Conservation (phyloP, 768 basidiomycete genomes). For the Mycena vitilis region DNA sequence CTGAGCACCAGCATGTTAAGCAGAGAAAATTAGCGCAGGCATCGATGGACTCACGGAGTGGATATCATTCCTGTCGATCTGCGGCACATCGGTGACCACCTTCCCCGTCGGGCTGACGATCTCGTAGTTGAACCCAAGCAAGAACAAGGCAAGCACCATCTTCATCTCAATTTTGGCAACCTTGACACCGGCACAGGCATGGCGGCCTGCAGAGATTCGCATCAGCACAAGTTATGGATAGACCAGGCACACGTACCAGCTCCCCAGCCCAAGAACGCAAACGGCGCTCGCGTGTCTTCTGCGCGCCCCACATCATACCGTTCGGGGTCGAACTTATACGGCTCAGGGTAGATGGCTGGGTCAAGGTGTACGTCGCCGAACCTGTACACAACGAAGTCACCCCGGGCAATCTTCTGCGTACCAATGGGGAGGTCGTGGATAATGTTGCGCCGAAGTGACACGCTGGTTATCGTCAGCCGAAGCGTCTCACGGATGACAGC, state of each 20-base stretch:
- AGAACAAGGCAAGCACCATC: slow-evolving; percentile 5
- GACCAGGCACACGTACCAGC: neutral
- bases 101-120: neutral
- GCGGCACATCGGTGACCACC: neutral
- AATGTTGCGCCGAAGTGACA: slow-evolving; percentile 31
- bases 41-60: neutral
- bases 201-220: neutral
- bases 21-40: too few relatives aligned
- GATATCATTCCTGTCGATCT: slow-evolving; percentile 4
- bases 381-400: slow-evolving; percentile 32
- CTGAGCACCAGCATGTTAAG: too few relatives aligned
- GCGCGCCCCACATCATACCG: slow-evolving; percentile 14
- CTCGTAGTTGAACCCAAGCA: neutral
- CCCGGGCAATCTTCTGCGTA: slow-evolving; percentile 18
- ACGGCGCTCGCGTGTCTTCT: slow-evolving; percentile 13
- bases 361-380: slow-evolving; percentile 28
- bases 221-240: too few relatives aligned
- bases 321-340: slow-evolving; percentile 27
- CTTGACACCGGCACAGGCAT: neutral
- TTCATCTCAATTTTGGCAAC: slow-evolving; percentile 9
- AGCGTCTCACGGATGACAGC: slow-evolving; percentile 31
- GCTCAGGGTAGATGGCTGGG: slow-evolving; percentile 33
- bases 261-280: slow-evolving; percentile 19
- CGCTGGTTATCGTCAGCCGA: slow-evolving; percentile 18
- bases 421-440: slow-evolving; percentile 8